Base-by-base conservation (phyloP, 805 yeast species). In the Kockiozyma suomiensis region DNA sequence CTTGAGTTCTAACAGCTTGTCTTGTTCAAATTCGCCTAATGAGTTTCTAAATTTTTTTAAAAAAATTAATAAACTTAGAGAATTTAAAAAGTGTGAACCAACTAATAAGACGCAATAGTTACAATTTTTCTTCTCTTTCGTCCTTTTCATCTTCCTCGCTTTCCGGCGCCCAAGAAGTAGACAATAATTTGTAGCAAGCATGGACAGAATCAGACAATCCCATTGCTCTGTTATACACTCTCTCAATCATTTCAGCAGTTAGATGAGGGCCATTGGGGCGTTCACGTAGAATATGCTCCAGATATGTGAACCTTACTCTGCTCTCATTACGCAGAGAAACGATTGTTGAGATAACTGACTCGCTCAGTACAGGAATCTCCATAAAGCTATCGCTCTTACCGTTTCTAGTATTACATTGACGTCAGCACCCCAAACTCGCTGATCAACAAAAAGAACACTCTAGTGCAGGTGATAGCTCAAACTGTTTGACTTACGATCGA, bases 1-100 rank as follows among this genome's bases (percentile, higher is more conserved):
- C n/a, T 48, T 48, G 6, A 48, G 30, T 4, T 55, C 58, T 12
- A 48, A 6, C 26, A 55, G 43, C 26, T 30, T 25, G 10, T 38
- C 25, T 32, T 55, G 25, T n/a, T 47, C 49, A 32, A 25, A 43
- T 21, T 55, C 54, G 13, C 50, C 49, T n/a, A 55, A 40, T 3
- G 48, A 47, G 3, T 8, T 5, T 25, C 54, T 49, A 49, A n/a
- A n/a, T n/a, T n/a, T n/a, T n/a, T n/a, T n/a, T n/a, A n/a, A n/a
- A n/a, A n/a, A n/a, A n/a, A n/a, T n/a, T n/a, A n/a, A n/a, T n/a
- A n/a, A n/a, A n/a, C n/a, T n/a, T n/a, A n/a, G n/a, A n/a, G n/a
- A n/a, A n/a, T n/a, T n/a, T n/a, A n/a, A n/a, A n/a, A n/a, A n/a
- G n/a, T n/a, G n/a, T n/a, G n/a, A n/a, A n/a, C n/a, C n/a, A n/a